Evolutionary conservation across 495 filamentous ascomycete genomes (phyloP).

Genomic region (Elaphomyces granulatus): DNA sequence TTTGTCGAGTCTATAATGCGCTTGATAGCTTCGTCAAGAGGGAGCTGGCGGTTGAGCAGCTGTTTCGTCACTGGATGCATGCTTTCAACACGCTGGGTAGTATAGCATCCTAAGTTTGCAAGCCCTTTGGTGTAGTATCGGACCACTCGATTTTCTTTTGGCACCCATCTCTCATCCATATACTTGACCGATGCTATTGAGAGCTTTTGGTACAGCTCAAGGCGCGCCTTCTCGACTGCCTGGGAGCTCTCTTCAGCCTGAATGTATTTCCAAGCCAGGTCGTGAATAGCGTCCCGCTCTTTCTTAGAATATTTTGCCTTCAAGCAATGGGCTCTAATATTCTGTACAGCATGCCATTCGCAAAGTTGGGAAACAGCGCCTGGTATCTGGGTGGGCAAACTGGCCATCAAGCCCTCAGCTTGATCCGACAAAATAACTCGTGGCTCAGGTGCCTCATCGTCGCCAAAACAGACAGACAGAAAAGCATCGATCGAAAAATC

Average conservation of each 20-base stretch:
- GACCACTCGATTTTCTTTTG: neutral
- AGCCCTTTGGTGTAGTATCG: neutral
- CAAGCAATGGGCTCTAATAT: neutral
- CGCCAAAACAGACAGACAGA: neutral
- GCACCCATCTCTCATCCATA: neutral
- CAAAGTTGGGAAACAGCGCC: neutral
- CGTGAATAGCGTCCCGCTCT: neutral
- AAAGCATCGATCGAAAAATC: neutral
- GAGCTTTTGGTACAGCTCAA: neutral
- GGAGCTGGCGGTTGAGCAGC: too few relatives aligned
- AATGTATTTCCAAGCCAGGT: neutral
- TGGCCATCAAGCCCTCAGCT: neutral
- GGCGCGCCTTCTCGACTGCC: neutral
- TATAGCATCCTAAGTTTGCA: neutral
- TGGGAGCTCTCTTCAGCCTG: neutral
- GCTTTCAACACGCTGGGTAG: too few relatives aligned
- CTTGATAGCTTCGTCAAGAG: too few relatives aligned
- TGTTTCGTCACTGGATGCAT: too few relatives aligned
- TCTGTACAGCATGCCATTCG: neutral
- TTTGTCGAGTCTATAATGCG: too few relatives aligned
- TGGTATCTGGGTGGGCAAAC: neutral
- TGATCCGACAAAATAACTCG: neutral
- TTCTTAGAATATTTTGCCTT: neutral
- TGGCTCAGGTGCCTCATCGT: neutral
- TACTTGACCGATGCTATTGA: too few relatives aligned